Conservation (phyloP, 140 eudicot genomes). For the Oenanthe javanica region DNA sequence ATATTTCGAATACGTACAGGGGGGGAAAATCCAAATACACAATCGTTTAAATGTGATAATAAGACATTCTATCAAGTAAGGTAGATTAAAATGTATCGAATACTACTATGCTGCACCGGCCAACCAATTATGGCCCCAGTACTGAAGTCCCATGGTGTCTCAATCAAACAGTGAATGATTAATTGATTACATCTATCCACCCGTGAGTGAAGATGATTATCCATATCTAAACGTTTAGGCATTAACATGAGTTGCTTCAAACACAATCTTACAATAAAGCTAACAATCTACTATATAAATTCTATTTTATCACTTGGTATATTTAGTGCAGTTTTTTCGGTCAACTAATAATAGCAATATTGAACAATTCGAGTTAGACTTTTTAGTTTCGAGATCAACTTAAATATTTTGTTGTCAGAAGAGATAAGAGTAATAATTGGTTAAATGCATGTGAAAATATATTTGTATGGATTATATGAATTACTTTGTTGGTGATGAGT, state of each 20-base stretch:
- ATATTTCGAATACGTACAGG: no score
- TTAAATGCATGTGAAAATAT: background rate
- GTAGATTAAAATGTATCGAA: background rate
- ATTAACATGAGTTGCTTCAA: background rate
- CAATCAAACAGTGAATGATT: background rate
- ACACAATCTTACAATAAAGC: background rate
- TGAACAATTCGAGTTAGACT: background rate
- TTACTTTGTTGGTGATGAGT: constrained; percentile 6
- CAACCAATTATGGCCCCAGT: background rate
- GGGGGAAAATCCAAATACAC: no score
- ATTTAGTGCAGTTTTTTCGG: background rate
- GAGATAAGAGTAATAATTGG: background rate
- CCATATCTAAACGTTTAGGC: background rate
- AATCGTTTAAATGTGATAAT: no score
- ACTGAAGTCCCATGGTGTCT: background rate
- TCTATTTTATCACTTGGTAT: background rate
- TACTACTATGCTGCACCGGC: background rate
- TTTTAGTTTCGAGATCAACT: background rate
- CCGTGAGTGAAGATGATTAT: background rate
- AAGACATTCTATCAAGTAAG: no score
- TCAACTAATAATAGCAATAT: background rate
- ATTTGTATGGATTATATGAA: background rate
- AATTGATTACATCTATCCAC: background rate
- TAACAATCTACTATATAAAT: background rate
- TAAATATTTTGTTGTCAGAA: background rate